Base-by-base conservation (phyloP, 2,329 filamentous ascomycete genomes). In the Colletotrichum magnum region DNA sequence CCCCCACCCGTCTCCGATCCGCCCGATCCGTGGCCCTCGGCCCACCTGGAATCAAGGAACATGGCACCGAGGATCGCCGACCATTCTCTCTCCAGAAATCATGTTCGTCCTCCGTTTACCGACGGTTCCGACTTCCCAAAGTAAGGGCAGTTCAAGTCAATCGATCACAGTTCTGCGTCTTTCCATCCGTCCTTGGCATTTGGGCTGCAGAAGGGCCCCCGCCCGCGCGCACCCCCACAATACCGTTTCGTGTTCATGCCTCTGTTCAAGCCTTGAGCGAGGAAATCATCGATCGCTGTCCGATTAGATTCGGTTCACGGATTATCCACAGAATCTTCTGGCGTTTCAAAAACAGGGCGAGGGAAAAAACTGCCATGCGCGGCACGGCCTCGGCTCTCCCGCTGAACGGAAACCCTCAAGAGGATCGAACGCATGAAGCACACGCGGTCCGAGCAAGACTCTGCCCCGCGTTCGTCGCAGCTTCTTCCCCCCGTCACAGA, bases 291-390 rank as follows among this genome's bases (percentile, higher is more conserved):
- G 32, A 53, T 61, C 50, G 6, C 24, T 41, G 26, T 1, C 32
- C 58, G 58, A 53, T 61, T 61, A 53, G 58, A 61, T 61, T 53
- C 36, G 58, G 21, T 10, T 9, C 58, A 61, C 58, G 2, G 58
- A 52, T 61, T 61, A 1, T 6, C 58, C 59, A 62, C 50, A 47
- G 48, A 62, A 54, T 13, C n/a, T 62, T 53, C 59, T 54, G 39
- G 59, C 50, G 50, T 48, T 54, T 62, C 59, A 62, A 48, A 15
- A n/a, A 16, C 50, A 52, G 18, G 32, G 32, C 32, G 7, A 24
- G 7, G 32, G 10, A 12, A 36, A 36, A 36, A 10, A 9, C 32
- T 36, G 32, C 9, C 32, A 36, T 36, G 32, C 47, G 12, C 50
- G 48, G 48, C 59, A 62, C 59, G 50, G 50, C 39, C 50, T 61